Evolutionary conservation across 768 basidiomycete genomes (phyloP).

Genomic region (Mycena latifolia): DNA sequence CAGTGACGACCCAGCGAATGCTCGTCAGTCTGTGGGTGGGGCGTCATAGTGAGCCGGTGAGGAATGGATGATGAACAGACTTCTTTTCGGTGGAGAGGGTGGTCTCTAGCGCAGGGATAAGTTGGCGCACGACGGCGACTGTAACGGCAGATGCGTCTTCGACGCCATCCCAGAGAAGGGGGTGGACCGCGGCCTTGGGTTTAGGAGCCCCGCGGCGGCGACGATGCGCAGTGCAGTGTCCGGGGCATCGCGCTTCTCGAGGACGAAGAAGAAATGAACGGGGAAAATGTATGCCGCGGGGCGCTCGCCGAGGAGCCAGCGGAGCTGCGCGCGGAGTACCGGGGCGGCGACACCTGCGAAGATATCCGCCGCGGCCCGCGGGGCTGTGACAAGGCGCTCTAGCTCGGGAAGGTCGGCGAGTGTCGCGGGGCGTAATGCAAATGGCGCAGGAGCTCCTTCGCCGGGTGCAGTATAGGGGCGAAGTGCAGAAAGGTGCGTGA

Average conservation of each 20-base stretch:
- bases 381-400: constrained; percentile 16
- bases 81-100: neutral
- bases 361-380: constrained; percentile 9
- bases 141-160: constrained; percentile 12
- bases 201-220: neutral
- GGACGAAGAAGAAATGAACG: neutral
- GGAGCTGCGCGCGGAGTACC: neutral
- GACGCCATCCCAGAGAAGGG: constrained; percentile 8
- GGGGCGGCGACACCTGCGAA: constrained; percentile 1
- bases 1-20: constrained; percentile 1
- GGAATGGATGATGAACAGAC: too few species aligned
- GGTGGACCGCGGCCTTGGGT: neutral
- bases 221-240: neutral
- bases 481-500: constrained; percentile 1
- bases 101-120: neutral
- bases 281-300: neutral
- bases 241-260: neutral
- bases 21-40: neutral
- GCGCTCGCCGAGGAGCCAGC: constrained; percentile 9
- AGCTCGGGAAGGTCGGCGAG: constrained; percentile 19
- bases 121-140: neutral
- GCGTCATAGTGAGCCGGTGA: neutral
- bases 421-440: constrained; percentile 11
- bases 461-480: neutral
- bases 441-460: neutral